phyloP scores from a whole-genome alignment of 345 rosid species.

The Populus nigra region DNA sequence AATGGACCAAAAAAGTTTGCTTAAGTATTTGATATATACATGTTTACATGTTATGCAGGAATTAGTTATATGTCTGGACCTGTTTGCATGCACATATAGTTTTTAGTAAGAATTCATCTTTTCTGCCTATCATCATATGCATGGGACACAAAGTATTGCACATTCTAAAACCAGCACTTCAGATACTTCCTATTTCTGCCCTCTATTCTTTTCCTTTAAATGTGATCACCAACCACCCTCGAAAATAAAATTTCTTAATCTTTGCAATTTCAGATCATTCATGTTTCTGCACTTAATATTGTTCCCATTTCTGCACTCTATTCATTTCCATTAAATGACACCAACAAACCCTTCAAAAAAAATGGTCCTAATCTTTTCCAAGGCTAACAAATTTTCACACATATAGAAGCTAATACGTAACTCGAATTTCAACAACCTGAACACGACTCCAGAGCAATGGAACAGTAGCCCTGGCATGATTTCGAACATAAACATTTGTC shows the following conservation, averaged over 20 bases:
- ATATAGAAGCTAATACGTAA: slow-evolving; percentile 1
- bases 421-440: slow-evolving; percentile 60
- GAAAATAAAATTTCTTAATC: not conserved
- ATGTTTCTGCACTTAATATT: not conserved
- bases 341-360: not conserved
- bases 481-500: slow-evolving; percentile 88
- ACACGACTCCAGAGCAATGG: slow-evolving; percentile 99
- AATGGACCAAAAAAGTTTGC: not conserved
- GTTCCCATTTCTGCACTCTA: not conserved
- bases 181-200: not conserved
- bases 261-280: not conserved
- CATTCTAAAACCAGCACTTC: not conserved
- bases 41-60: not conserved
- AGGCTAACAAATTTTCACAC: not conserved
- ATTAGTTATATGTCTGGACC: not conserved
- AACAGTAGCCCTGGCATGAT: slow-evolving; percentile 86
- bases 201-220: not conserved
- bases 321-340: not conserved
- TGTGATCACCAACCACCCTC: not conserved
- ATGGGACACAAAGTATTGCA: not conserved
- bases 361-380: not conserved
- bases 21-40: not conserved
- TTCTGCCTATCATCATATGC: not conserved
- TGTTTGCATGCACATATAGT: not conserved
- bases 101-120: not conserved